Evolutionary conservation across 257 asterid genomes (phyloP).

Genomic region (Lithospermum erythrorhizon): DNA sequence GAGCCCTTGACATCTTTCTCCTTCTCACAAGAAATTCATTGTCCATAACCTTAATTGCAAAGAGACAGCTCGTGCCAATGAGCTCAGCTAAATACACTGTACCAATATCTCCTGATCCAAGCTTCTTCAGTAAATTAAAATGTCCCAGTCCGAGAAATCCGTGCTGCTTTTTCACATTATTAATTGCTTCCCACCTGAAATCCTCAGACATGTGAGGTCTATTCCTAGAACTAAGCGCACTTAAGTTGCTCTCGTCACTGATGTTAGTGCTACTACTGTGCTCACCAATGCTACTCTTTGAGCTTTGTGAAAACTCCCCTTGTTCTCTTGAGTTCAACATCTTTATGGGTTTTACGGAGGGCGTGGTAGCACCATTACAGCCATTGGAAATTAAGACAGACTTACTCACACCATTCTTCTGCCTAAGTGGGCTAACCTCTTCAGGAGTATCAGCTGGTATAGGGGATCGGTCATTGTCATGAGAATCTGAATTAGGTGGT

Average conservation of each 20-base stretch:
- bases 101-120: constrained; percentile 89
- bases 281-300: constrained; percentile 79
- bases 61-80: constrained; percentile 46
- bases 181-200: constrained; percentile 64
- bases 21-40: constrained; percentile 66
- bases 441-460: constrained; percentile 13
- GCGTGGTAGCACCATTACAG: constrained; percentile 19
- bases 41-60: constrained; percentile 93
- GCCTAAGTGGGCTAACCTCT: constrained; percentile 14
- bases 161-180: constrained; percentile 36
- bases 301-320: constrained; percentile 68
- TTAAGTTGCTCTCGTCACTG: constrained; percentile 75
- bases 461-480: constrained; percentile 15
- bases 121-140: constrained; percentile 63
- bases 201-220: constrained; percentile 95
- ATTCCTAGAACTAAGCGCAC: constrained; percentile 45
- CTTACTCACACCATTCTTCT: constrained; percentile 17
- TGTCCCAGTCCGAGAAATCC: constrained; percentile 65
- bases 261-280: constrained; percentile 73
- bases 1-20: constrained; percentile 75
- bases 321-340: constrained; percentile 34
- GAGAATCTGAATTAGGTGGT: constrained; percentile 26
- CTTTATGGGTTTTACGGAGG: constrained; percentile 25
- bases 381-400: constrained; percentile 11
- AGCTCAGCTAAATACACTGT: constrained; percentile 81